phyloP scores from a whole-genome alignment of 2,329 filamentous ascomycete species.

The Dactylellina cionopaga region DNA sequence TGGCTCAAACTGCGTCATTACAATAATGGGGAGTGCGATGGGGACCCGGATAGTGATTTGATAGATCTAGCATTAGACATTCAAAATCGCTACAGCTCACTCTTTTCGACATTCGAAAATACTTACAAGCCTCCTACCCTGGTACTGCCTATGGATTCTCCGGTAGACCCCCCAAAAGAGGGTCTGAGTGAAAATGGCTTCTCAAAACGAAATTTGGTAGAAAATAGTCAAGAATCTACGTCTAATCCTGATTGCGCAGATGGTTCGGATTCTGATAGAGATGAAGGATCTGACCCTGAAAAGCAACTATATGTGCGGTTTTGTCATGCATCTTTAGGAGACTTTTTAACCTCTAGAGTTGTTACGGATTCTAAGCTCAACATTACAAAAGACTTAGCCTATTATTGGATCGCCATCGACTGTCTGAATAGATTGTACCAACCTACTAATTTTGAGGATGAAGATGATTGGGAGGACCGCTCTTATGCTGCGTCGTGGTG shows the following conservation, averaged over 20 bases:
- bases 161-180: not conserved
- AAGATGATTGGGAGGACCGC: no score
- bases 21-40: not conserved
- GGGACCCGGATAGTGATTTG: not conserved
- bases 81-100: constrained; percentile 1
- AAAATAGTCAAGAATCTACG: not conserved
- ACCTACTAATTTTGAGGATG: not conserved
- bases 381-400: not conserved
- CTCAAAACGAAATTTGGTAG: not conserved
- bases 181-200: not conserved
- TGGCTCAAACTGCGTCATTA: not conserved
- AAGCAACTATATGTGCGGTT: not conserved
- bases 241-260: not conserved
- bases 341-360: not conserved
- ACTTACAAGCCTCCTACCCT: not conserved
- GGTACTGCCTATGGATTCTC: not conserved
- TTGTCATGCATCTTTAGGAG: not conserved
- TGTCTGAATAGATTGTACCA: not conserved
- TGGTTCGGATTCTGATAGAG: not conserved
- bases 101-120: not conserved
- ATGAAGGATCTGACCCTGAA: not conserved
- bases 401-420: not conserved
- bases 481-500: not conserved
- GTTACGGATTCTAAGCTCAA: not conserved
- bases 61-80: constrained; percentile 1